Conservation (phyloP, 2,329 filamentous ascomycete species). For the Trichoderma pleuroti region DNA sequence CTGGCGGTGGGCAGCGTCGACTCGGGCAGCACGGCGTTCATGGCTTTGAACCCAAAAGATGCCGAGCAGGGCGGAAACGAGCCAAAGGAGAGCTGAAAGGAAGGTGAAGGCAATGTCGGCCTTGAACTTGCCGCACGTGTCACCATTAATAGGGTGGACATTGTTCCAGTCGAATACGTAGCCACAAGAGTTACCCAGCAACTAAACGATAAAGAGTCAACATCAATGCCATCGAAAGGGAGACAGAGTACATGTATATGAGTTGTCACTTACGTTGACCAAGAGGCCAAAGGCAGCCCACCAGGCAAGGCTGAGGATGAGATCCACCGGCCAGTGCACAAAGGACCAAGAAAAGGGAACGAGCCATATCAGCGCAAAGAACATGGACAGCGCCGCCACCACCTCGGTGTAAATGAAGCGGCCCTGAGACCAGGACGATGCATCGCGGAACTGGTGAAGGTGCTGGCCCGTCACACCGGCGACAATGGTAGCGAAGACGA, state of each 20-base stretch:
- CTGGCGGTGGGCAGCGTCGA: conserved; percentile 30
- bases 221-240: background rate
- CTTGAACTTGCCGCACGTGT: conserved; percentile 65
- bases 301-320: conserved; percentile 67
- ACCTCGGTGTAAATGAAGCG: conserved; percentile 75
- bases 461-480: conserved; percentile 66
- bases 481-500: conserved; percentile 69
- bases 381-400: conserved; percentile 63
- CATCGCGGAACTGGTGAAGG: conserved; percentile 48
- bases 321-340: conserved; percentile 67
- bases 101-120: conserved; percentile 69
- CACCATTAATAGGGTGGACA: conserved; percentile 43
- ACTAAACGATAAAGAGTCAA: conserved; percentile 25
- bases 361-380: conserved; percentile 68
- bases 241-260: background rate
- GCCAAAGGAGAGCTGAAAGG: conserved; percentile 67
- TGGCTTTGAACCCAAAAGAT: conserved; percentile 50
- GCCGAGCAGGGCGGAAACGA: conserved; percentile 58
- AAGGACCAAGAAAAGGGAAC: conserved; percentile 67
- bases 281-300: conserved; percentile 66
- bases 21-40: conserved; percentile 35
- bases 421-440: conserved; percentile 51
- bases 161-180: conserved; percentile 58
- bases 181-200: conserved; percentile 50
- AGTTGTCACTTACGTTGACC: conserved; percentile 49